Conservation (phyloP, 257 asterid species). For the Jacaranda mimosifolia region DNA sequence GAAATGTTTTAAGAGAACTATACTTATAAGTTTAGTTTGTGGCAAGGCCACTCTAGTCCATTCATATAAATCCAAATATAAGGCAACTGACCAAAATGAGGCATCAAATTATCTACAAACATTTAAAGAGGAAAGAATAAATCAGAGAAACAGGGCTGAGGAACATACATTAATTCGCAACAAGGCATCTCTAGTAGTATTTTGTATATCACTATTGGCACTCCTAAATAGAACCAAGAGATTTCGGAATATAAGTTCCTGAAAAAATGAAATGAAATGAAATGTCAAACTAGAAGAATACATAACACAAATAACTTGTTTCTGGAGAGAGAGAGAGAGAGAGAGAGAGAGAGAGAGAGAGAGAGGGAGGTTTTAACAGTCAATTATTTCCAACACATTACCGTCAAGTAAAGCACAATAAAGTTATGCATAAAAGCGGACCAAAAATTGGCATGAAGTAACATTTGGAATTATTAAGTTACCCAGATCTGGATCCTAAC, state of each 20-base stretch:
- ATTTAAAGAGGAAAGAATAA: not conserved
- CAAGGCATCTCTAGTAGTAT: conserved; percentile 75
- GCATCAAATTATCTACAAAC: conserved; percentile 10
- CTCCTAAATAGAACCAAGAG: conserved; percentile 74
- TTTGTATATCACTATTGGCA: conserved; percentile 65
- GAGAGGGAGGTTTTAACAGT: not conserved
- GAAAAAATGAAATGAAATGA: conserved; percentile 38
- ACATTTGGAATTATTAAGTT: not conserved
- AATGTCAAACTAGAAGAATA: conserved; percentile 4
- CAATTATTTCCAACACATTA: not conserved
- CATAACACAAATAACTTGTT: not conserved
- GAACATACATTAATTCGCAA: conserved; percentile 74
- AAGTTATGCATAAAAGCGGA: not conserved
- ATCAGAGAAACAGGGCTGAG: conserved; percentile 27
- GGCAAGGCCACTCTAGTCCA: conserved; percentile 7
- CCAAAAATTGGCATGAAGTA: not conserved
- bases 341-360: not conserved
- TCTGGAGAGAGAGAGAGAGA: not conserved
- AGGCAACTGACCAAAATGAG: conserved; percentile 15
- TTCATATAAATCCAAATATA: conserved; percentile 7
- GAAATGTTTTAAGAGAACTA: not conserved
- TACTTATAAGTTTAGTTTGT: not conserved
- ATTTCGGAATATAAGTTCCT: conserved; percentile 69
- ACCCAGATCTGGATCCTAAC: not conserved
- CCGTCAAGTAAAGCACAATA: conserved; percentile 12